Evolutionary conservation across 768 basidiomycete species (phyloP).

Genomic region (Naganishia kalamii): DNA sequence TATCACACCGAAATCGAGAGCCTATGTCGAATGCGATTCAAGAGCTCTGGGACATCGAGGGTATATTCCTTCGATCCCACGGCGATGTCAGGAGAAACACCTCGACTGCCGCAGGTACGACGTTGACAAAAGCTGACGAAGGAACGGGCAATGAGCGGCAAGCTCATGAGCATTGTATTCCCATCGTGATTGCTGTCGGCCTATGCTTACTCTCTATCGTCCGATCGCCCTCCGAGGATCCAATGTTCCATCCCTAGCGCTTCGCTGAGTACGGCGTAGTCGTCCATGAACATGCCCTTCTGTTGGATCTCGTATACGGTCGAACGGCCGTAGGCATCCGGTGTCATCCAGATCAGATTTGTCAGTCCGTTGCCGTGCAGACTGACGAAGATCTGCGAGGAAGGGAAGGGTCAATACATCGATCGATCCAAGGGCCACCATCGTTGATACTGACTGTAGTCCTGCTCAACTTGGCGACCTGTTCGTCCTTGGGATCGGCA

Average conservation of each 20-base stretch:
- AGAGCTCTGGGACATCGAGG: background rate
- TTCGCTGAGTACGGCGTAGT: conserved; percentile 16
- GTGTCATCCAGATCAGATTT: conserved; percentile 31
- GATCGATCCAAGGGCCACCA: background rate
- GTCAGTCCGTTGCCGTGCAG: conserved; percentile 37
- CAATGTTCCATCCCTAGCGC: conserved; percentile 21
- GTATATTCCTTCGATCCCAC: background rate
- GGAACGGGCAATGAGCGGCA: background rate
- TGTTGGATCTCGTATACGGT: conserved; percentile 23
- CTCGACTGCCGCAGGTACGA: background rate
- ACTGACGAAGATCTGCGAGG: conserved; percentile 26
- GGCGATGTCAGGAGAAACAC: background rate
- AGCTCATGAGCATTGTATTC: background rate
- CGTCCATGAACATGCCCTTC: conserved; percentile 17
- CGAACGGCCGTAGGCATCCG: conserved; percentile 17
- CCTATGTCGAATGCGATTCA: background rate
- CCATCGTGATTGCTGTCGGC: background rate
- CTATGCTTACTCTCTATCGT: background rate
- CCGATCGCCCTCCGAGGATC: conserved; percentile 1
- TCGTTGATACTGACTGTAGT: conserved; percentile 14
- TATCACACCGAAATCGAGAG: background rate
- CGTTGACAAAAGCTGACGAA: background rate
- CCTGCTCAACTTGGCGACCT: conserved; percentile 22
- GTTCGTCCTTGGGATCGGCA: conserved; percentile 25
- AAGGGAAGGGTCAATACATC: background rate